phyloP scores from a whole-genome alignment of 2,329 filamentous ascomycete genomes.

The Endothia cerciana region DNA sequence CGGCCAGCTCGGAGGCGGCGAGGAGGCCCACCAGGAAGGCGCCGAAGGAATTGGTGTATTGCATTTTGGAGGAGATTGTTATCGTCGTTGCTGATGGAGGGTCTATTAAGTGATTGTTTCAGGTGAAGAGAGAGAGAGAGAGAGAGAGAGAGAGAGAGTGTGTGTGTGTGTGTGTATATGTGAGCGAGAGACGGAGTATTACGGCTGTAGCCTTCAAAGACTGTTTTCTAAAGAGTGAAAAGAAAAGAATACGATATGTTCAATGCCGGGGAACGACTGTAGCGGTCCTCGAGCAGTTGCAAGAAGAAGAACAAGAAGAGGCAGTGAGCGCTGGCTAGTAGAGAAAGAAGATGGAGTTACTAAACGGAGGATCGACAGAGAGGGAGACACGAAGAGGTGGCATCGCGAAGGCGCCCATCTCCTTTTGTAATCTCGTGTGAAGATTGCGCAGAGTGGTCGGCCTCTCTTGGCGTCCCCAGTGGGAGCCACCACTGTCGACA shows the following conservation, averaged over 20 bases:
- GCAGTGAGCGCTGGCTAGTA: conserved; percentile 19
- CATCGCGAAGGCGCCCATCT: conserved; percentile 24
- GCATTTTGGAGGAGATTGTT: conserved; percentile 15
- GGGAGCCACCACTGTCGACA: conserved; percentile 14
- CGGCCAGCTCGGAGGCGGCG: conserved; percentile 28
- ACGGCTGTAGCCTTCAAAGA: background rate
- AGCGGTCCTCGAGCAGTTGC: conserved; percentile 23
- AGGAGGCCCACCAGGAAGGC: conserved; percentile 29
- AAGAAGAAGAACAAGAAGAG: conserved; percentile 5
- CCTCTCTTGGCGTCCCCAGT: conserved; percentile 16
- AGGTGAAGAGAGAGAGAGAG: background rate
- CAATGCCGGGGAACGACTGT: conserved; percentile 25
- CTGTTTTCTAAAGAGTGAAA: conserved; percentile 20
- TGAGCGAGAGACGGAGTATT: background rate
- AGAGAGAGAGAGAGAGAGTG: conserved; percentile 7
- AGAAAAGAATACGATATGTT: conserved; percentile 11
- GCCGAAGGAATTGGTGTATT: conserved; percentile 26
- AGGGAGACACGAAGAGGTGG: background rate
- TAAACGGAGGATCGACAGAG: background rate
- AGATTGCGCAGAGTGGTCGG: conserved; percentile 23
- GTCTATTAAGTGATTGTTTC: background rate
- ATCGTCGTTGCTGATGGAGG: background rate
- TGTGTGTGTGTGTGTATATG: too few species aligned
- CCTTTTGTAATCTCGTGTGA: conserved; percentile 29
- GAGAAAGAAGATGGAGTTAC: conserved; percentile 5